phyloP scores from a whole-genome alignment of 176 grass and related monocot genomes.

The Ensete glaucum region DNA sequence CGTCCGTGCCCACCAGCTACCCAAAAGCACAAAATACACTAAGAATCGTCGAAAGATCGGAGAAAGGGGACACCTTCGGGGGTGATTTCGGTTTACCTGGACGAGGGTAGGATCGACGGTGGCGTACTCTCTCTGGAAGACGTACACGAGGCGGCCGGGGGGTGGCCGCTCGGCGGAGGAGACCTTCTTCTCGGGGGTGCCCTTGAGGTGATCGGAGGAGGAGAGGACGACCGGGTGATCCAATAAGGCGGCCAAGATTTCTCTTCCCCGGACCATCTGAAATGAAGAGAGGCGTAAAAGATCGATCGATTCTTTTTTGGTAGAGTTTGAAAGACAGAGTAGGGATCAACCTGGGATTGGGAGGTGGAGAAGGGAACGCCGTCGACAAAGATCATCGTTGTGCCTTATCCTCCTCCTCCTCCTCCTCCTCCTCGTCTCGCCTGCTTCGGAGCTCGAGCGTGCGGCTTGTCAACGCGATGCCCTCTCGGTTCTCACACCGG shows the following conservation, averaged over 20 bases:
- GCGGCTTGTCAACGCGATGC: no score
- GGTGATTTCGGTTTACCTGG: constrained; percentile 28
- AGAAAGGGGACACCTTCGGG: background rate
- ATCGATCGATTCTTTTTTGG: background rate
- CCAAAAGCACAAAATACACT: constrained; percentile 10
- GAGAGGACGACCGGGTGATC: constrained; percentile 34
- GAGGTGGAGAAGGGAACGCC: constrained; percentile 32
- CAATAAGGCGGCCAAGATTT: constrained; percentile 45
- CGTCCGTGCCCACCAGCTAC: constrained; percentile 81
- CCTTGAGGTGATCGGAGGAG: constrained; percentile 43
- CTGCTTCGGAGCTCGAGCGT: no score
- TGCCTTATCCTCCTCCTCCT: background rate
- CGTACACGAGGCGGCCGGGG: constrained; percentile 48
- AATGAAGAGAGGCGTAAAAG: background rate
- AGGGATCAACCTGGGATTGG: background rate
- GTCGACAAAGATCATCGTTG: constrained; percentile 59
- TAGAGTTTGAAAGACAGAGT: background rate
- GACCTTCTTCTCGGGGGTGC: constrained; percentile 33
- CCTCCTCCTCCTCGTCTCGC: no score
- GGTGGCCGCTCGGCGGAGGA: constrained; percentile 20
- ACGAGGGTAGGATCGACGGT: constrained; percentile 65
- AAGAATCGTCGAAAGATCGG: background rate
- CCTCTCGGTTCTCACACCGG: no score
- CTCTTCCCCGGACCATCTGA: constrained; percentile 26
- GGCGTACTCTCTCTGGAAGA: constrained; percentile 87